Conservation (phyloP, 495 filamentous ascomycete genomes). For the Neurospora sp. region DNA sequence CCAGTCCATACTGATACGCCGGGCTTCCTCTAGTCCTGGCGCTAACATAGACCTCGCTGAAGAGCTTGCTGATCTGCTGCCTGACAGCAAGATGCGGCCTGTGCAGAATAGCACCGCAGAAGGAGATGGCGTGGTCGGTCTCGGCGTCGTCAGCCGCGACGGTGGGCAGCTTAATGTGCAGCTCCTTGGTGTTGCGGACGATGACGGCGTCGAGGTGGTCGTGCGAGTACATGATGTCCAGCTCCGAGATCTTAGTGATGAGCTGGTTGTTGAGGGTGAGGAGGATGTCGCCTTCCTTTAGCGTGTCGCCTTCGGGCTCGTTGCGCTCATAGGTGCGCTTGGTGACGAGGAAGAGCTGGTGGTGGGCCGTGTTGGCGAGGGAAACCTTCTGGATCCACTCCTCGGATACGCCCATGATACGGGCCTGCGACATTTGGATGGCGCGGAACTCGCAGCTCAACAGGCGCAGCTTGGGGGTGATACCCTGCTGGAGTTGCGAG, state of each 20-base stretch:
- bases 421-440: constrained; percentile 94
- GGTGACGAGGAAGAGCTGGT: constrained; percentile 97
- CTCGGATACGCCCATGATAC: constrained; percentile 94
- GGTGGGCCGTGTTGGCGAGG: constrained; percentile 72
- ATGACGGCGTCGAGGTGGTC: constrained; percentile 74
- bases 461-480: constrained; percentile 72
- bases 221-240: constrained; percentile 94
- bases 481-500: constrained; percentile 69
- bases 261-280: constrained; percentile 83
- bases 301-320: constrained; percentile 47
- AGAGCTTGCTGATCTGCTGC: constrained; percentile 94
- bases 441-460: constrained; percentile 89
- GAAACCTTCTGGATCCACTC: constrained; percentile 90
- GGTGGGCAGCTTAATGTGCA: constrained; percentile 69
- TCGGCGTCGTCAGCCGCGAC: constrained; percentile 85
- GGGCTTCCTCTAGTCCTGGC: constrained; percentile 76
- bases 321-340: constrained; percentile 61
- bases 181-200: constrained; percentile 74
- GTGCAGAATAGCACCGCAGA: constrained; percentile 91
- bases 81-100: constrained; percentile 91
- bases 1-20: constrained; percentile 83
- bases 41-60: constrained; percentile 93
- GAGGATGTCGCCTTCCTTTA: constrained; percentile 88
- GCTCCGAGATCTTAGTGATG: constrained; percentile 83
- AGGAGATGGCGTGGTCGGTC: constrained; percentile 81